Base-by-base conservation (phyloP, 129 eudicot species). In the Kitagawia praeruptora region DNA sequence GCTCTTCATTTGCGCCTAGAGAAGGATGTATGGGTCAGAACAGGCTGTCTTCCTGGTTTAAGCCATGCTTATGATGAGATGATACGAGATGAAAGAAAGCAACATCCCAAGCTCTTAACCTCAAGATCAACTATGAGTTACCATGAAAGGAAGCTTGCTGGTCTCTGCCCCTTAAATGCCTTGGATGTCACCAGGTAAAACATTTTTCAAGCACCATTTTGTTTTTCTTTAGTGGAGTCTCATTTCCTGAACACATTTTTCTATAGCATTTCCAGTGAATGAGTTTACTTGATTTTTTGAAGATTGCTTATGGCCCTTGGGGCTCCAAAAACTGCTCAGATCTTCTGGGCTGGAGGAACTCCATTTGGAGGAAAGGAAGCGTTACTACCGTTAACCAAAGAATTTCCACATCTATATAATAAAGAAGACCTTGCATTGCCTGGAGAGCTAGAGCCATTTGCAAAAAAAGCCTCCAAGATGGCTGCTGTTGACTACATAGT, bases 1-100 rank as follows among this genome's bases (percentile, higher is more conserved):
- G 98, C 98, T 67, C 96, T 94, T 77, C 98, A 94, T 90, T 84
- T 94, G 76, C 86, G 98, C 48, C 88, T 94, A 93, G 98, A 94
- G 86, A 91, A 89, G 84, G 99, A 96, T 81, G 99, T 96, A 12
- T 96, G 99, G 99, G 96, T 96, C 37, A 90, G 99, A 80, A 96
- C 99, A 12, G 99, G 99, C 42, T 96, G 99, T 82, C 97, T 91
- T 87, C 99, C 99, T 27, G 98, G 98, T 51, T 83, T 91, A 54
- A 91, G 82, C 82, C 86, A 45, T 41, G 83, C 89, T 76, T 88
- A 84, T 63, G 93, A 94, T 28, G 89, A 91, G 53, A 87, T 91
- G 15, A 88, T 94, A 64, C 80, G 77, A 58, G 88, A 88, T 44
- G 98, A 94, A 81, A 81, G 98, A 81, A 84, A 85, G 85, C 79